Evolutionary conservation across 495 filamentous ascomycete species (phyloP), one percentile per base, ranked within the genome.

Genomic region (Xylaria palmicola): DNA sequence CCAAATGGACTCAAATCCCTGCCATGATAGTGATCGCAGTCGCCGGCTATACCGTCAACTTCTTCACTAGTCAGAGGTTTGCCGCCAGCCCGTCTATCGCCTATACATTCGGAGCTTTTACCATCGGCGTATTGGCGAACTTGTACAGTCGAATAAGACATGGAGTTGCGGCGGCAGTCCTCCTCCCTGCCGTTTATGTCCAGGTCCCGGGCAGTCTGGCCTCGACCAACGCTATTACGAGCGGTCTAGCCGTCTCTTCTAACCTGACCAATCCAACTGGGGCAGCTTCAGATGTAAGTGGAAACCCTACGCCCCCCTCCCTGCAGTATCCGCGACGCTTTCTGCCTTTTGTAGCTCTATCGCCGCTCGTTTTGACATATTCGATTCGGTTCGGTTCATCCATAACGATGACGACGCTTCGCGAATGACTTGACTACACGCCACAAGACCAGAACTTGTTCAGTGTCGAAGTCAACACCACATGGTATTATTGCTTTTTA

Each of bases 131-230:
- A 10, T 75, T 93, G 39, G 92, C 90, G 2, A 96, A 96, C 70
- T 70, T 93, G 4, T 94, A 96, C 75, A 88, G 88, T 12, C 82
- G 93, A 7, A 65, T 91, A 27, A 81, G 86, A 58, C 87, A 92
- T 67, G 90, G 90, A 1, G 78, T 96, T 10, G 91, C 92, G 0
- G 92, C 91, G 3, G 90, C 90, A 1, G 88, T 89, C 4, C 88
- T 97, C 77, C 76, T 97, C 0, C 92, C 92, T 0, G 92, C 89
- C 8, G 94, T 97, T 62, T 94, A 94, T 66, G 90, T 97, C 1
- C 89, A 93, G 51, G 93, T 97, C 13, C 92, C 92, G 0, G 90
- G 87, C 5, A 91, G 92, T 3, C 81, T 97, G 19, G 90, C 93
- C 1, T 90, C 90, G 2, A 82, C 82, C 39, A 89, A 88, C 1